Conservation (phyloP, 306 rosid genomes). For the Hippophae rhamnoides region DNA sequence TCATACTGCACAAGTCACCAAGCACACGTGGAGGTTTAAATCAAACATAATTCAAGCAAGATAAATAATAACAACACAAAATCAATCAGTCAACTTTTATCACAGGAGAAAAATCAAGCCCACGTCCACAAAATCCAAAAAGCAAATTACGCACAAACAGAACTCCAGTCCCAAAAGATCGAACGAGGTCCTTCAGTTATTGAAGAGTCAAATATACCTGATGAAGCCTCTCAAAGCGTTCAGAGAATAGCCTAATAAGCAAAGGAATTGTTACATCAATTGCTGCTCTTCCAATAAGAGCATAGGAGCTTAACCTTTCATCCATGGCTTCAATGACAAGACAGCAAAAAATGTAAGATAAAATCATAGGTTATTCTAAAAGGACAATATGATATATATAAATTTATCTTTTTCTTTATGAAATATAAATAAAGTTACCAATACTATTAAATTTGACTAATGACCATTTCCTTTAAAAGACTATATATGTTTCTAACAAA, state of each 20-base stretch:
- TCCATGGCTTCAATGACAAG: constrained; percentile 76
- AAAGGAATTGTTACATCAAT: constrained; percentile 69
- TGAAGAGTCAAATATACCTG: constrained; percentile 42
- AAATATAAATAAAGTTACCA: too few species aligned
- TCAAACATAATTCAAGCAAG: not conserved
- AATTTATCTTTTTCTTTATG: too few species aligned
- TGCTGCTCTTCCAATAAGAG: constrained; percentile 85
- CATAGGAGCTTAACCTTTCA: constrained; percentile 88
- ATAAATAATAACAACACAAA: not conserved
- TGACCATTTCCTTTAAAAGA: too few species aligned
- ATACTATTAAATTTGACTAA: too few species aligned
- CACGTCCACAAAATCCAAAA: constrained; percentile 1
- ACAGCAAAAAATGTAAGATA: constrained; percentile 10
- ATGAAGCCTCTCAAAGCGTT: constrained; percentile 56
- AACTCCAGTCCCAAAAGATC: not conserved
- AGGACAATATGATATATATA: too few species aligned
- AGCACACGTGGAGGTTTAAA: not conserved
- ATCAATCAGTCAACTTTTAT: not conserved
- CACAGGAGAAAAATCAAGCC: not conserved
- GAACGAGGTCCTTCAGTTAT: constrained; percentile 10
- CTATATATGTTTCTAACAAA: too few species aligned
- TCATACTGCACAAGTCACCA: too few species aligned
- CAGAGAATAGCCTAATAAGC: constrained; percentile 54
- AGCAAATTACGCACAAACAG: not conserved
- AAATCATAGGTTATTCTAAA: too few species aligned